Percentiles rank a stretch among this genome's conserved stretches.
Evolutionary conservation across 2,329 filamentous ascomycete genomes (phyloP).

Genomic region (Mycosphaerella sp.): DNA sequence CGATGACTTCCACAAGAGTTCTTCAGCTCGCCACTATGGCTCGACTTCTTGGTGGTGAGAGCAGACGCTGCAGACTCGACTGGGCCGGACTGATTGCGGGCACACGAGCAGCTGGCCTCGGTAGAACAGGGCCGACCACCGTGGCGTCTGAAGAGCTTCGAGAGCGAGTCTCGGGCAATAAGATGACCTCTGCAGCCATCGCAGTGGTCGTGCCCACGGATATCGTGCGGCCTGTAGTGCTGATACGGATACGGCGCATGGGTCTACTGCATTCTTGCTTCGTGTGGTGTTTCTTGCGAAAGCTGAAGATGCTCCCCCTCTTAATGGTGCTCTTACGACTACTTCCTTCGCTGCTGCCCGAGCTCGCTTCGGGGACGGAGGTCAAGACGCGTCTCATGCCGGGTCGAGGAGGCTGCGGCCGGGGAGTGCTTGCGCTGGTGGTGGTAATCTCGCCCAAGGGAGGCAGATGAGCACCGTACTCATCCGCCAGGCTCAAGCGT

Average conservation of each 20-base stretch:
- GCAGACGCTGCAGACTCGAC: conserved; percentile 19
- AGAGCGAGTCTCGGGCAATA: conserved; percentile 8
- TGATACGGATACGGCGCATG: conserved; percentile 23
- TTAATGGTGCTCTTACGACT: conserved; percentile 25
- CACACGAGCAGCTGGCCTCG: conserved; percentile 1
- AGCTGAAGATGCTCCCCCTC: conserved; percentile 23
- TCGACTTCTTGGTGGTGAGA: conserved; percentile 1
- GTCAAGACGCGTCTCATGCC: conserved; percentile 37
- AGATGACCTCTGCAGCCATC: conserved; percentile 16
- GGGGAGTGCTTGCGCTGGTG: conserved; percentile 16
- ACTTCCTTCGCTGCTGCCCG: conserved; percentile 37
- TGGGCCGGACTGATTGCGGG: conserved; percentile 14
- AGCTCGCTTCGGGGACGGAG: conserved; percentile 44
- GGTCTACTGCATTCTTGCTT: conserved; percentile 14
- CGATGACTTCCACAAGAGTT: no score
- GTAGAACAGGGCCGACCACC: conserved; percentile 1
- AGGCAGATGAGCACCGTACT: conserved; percentile 56
- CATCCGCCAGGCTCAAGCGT: conserved; percentile 55
- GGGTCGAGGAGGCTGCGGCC: conserved; percentile 21
- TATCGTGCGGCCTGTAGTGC: conserved; percentile 27
- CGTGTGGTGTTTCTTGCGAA: conserved; percentile 18
- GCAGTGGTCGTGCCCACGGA: conserved; percentile 28
- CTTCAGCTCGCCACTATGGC: neutral
- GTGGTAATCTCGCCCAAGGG: conserved; percentile 52
- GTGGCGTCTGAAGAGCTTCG: conserved; percentile 15